Percentiles rank a stretch among this genome's conserved stretches.
These are phyloP conservation scores for Erigeron canadensis DNA, from an alignment of 129 eudicot species.

Conservation along the genomic window DNA sequence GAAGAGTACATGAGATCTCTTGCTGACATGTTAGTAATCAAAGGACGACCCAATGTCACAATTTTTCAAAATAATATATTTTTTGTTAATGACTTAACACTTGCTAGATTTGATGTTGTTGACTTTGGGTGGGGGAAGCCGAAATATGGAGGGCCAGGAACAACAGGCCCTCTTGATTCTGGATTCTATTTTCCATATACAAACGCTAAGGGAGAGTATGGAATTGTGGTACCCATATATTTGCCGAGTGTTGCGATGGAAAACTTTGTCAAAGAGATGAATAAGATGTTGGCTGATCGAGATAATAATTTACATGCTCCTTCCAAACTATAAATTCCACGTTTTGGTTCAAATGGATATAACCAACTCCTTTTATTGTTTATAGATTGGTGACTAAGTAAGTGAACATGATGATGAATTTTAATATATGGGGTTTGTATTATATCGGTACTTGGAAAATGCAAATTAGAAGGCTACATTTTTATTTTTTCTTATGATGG, in stretches of 20 bases:
- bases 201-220: neutral
- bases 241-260: neutral
- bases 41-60: neutral
- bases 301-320: too few species aligned
- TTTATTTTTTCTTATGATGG: too few species aligned
- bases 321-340: too few species aligned
- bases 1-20: neutral
- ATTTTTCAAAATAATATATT: too few species aligned
- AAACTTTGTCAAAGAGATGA: neutral
- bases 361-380: too few species aligned
- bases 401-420: too few species aligned
- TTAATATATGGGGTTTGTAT: too few species aligned
- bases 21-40: neutral
- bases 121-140: neutral
- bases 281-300: neutral
- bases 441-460: too few species aligned
- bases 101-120: neutral
- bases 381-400: too few species aligned
- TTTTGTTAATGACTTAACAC: neutral
- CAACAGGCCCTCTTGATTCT: neutral
- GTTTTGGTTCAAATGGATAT: too few species aligned
- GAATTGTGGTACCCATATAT: neutral
- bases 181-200: neutral
- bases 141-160: neutral
- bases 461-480: too few species aligned